Evolutionary conservation across 2,329 filamentous ascomycete genomes (phyloP).

Genomic region (Colletotrichum phormii): DNA sequence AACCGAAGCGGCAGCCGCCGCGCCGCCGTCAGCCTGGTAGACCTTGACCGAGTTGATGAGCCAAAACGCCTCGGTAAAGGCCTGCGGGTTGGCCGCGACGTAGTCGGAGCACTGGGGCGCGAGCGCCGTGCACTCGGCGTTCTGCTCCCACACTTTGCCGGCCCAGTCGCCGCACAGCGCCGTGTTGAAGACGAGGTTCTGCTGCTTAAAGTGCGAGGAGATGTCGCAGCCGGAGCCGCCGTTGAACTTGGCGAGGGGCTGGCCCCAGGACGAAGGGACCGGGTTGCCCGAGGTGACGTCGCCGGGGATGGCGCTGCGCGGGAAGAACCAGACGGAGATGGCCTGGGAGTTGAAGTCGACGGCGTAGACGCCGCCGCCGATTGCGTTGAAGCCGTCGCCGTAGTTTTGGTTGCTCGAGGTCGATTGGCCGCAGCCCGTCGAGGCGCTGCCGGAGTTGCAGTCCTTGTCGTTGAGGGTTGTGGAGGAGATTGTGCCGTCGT

Average conservation of each 20-base stretch:
- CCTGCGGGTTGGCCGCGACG: slow-evolving; percentile 76
- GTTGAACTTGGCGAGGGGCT: slow-evolving; percentile 75
- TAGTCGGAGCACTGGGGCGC: slow-evolving; percentile 77
- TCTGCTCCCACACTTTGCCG: slow-evolving; percentile 72
- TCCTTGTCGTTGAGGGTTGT: slow-evolving; percentile 60
- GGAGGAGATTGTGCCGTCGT: slow-evolving; percentile 58
- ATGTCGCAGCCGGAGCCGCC: slow-evolving; percentile 78
- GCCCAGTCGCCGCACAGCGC: slow-evolving; percentile 93
- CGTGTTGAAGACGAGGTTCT: slow-evolving; percentile 85
- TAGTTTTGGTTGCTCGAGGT: slow-evolving; percentile 66
- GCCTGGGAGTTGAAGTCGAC: slow-evolving; percentile 79
- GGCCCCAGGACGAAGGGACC: slow-evolving; percentile 75
- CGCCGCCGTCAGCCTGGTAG: slow-evolving; percentile 54
- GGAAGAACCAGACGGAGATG: slow-evolving; percentile 88
- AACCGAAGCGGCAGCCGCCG: neutral
- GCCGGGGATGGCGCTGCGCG: slow-evolving; percentile 70
- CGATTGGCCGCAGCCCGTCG: slow-evolving; percentile 69
- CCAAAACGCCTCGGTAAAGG: slow-evolving; percentile 82
- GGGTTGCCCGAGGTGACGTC: slow-evolving; percentile 72
- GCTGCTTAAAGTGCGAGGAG: slow-evolving; percentile 73
- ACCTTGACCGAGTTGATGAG: slow-evolving; percentile 78
- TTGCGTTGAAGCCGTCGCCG: slow-evolving; percentile 77
- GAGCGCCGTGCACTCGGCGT: slow-evolving; percentile 68
- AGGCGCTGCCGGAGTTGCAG: slow-evolving; percentile 67
- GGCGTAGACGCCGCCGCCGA: slow-evolving; percentile 77